phyloP scores from a whole-genome alignment of 2,329 filamentous ascomycete genomes.

The Fusarium virguliforme region DNA sequence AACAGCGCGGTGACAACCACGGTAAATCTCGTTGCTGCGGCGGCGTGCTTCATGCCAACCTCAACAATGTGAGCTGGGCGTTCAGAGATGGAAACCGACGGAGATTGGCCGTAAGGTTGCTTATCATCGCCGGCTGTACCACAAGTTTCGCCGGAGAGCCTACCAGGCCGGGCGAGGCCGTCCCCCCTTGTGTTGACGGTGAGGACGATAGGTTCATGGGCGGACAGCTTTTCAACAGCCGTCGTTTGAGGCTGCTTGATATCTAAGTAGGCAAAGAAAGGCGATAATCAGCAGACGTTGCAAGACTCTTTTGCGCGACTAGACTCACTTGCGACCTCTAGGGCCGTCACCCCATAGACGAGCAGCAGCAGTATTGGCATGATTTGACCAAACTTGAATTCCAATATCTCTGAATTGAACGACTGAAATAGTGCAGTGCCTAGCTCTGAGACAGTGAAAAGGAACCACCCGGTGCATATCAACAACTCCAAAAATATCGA shows the following conservation, averaged over 20 bases:
- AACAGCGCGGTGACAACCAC: not conserved
- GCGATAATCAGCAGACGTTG: not conserved
- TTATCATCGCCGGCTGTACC: not conserved
- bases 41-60: not conserved
- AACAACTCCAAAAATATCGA: conserved; percentile 34
- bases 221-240: not conserved
- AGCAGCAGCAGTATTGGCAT: conserved; percentile 38
- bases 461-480: conserved; percentile 8
- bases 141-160: not conserved
- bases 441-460: conserved; percentile 5
- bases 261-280: conserved; percentile 1
- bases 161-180: not conserved
- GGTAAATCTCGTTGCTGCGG: not conserved
- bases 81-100: no score
- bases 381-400: conserved; percentile 23
- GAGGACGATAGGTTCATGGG: not conserved
- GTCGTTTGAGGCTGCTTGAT: conserved; percentile 4
- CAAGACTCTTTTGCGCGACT: not conserved
- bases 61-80: not conserved
- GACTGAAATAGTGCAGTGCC: not conserved
- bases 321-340: conserved; percentile 38
- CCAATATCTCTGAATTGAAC: not conserved
- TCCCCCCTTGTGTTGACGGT: not conserved
- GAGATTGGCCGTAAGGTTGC: not conserved
- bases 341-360: conserved; percentile 29